Base-by-base conservation (phyloP, 345 rosid genomes). In the Melastoma malabathricum region DNA sequence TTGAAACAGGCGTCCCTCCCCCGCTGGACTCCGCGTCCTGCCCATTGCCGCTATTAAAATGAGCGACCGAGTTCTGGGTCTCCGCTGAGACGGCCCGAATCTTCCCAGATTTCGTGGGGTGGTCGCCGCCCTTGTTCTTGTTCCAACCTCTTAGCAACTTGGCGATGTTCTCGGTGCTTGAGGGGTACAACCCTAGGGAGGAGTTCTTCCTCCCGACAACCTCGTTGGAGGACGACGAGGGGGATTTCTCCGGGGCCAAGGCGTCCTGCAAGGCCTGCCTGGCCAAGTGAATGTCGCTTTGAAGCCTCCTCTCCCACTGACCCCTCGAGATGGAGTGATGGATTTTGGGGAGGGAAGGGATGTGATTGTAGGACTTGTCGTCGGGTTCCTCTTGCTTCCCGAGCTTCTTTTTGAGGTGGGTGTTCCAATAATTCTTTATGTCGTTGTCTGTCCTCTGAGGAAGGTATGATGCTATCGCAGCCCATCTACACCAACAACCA, bases 401-500 rank as follows among this genome's bases (percentile, higher is more conserved):
- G 4, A 72, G 65, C 60, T 72, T 72, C 62, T 61, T 72, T 64
- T 64, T 72, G 59, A 72, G 50, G 29, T 72, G 70, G 44, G 76
- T 72, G 52, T 72, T 72, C 76, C 76, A 72, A 48, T 68, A 72
- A 39, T 72, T 72, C 25, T 72, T 72, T 6, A 72, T 64, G 61
- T 72, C 76, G 44, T 72, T 72, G 25, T 72, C 76, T 45, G 76
- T 72, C 57, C 76, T 68, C 48, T 68, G 67, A 29, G 76, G 76
- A 22, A 72, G 73, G 45, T 72, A 72, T 10, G 76, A 72, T 9
- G 76, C 76, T 58, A 72, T 72, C 56, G 76, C 73, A 41, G 76
- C 76, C 76, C 76, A 72, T 61, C 76, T 72, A 59, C 69, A 59
- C 18, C 22, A 17, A 8, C 41, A 34, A 34, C 38, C 7, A 27